Base-by-base conservation (phyloP, 2,329 filamentous ascomycete genomes). In the Eurotiales sp. region DNA sequence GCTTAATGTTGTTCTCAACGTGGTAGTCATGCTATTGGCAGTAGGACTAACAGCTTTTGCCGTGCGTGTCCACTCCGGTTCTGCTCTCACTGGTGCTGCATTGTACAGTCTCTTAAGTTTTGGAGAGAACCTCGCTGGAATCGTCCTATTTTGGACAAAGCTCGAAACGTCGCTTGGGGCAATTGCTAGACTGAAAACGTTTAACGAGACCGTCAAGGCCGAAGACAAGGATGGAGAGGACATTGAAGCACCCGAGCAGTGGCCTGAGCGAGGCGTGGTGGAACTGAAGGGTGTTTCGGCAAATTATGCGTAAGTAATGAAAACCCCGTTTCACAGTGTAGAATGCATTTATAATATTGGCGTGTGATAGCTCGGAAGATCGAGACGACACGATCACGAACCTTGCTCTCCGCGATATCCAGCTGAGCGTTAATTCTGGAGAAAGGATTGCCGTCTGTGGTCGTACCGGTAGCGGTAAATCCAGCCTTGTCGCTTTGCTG, bases 131-230 rank as follows among this genome's bases (percentile, higher is more conserved):
- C 37, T 52, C 23, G 40, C 29, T 47, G 61, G 74, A 6, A 62
- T 80, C 15, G 69, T 80, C 8, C 68, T 69, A 22, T 74, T 71
- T 45, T 84, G 79, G 78, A 82, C 80, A 0, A 71, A 72, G 40
- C 65, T 84, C 11, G 81, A 84, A 56, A 83, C 79, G 0, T 74
- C 75, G 30, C 74, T 84, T 41, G 81, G 81, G 6, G 79, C 79
- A 8, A 72, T 84, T 4, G 69, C 75, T 4, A 72, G 81, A 22
- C 72, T 83, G 53, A 78, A 77, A 59, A 70, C 72, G 12, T 82
- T 82, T 55, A 72, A 69, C 1, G 66, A 69, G 4, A 70, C 66
- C 27, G 71, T 73, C 1, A 58, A 69, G 8, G 68, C 67, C 1
- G 77, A 80, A 56, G 68, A 78, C 17, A 36, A 25, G 6, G 22